These are phyloP conservation scores for Cladosporium colombiae DNA, from an alignment of 2,329 filamentous ascomycete species.

Conservation along the genomic window DNA sequence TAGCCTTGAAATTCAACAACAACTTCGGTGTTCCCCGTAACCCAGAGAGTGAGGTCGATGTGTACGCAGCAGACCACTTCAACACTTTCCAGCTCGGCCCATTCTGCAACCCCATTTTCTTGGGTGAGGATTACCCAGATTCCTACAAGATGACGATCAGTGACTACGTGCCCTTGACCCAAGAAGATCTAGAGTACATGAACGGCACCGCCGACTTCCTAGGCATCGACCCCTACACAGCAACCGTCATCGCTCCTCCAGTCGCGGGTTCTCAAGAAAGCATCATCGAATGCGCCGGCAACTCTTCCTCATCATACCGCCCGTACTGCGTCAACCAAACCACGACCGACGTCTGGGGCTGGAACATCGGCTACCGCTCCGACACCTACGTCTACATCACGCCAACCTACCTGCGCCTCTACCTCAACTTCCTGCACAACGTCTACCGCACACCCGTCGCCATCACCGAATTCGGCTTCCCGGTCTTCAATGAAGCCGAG, in stretches of 20 bases:
- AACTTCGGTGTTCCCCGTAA: slow-evolving; percentile 42
- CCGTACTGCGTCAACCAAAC: slow-evolving; percentile 37
- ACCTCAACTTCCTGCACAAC: slow-evolving; percentile 61
- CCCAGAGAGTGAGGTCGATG: slow-evolving; percentile 43
- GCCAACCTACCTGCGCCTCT: slow-evolving; percentile 58
- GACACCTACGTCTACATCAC: slow-evolving; percentile 61
- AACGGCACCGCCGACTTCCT: slow-evolving; percentile 27
- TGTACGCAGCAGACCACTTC: slow-evolving; percentile 50
- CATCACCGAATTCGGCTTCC: slow-evolving; percentile 41
- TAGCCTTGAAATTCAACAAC: slow-evolving; percentile 53
- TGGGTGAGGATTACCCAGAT: slow-evolving; percentile 54
- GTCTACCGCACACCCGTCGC: slow-evolving; percentile 52
- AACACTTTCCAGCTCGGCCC: slow-evolving; percentile 47
- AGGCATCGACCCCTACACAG: slow-evolving; percentile 25
- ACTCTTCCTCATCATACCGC: slow-evolving; percentile 32
- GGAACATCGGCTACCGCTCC: slow-evolving; percentile 50
- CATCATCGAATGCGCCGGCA: slow-evolving; percentile 38
- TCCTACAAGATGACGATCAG: slow-evolving; percentile 49
- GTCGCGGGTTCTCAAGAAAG: slow-evolving; percentile 11
- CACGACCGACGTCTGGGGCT: slow-evolving; percentile 34
- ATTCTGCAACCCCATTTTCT: slow-evolving; percentile 55
- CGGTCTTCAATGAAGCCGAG: slow-evolving; percentile 50
- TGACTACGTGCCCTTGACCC: slow-evolving; percentile 49
- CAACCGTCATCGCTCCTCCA: slow-evolving; percentile 24
- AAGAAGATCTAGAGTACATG: slow-evolving; percentile 45